Evolutionary conservation across 2,329 filamentous ascomycete genomes (phyloP), one percentile per base, ranked within the genome.

Genomic region (Pseudofabraea citricarpa): DNA sequence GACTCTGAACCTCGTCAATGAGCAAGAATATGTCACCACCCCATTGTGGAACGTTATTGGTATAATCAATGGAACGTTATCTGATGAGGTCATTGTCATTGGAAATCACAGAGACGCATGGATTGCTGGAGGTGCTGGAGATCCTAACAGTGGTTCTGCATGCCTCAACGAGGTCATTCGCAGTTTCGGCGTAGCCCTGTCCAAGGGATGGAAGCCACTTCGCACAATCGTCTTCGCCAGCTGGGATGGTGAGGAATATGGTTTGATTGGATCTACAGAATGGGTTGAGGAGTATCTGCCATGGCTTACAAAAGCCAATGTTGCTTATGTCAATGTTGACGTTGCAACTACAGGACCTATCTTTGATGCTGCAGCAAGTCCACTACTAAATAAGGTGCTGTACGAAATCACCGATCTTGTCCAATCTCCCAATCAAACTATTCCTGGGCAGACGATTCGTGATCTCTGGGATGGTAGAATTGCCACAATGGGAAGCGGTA

Each of bases 41-140:
- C 85, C 87, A 4, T 70, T 91, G 41, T 95, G 90, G 90, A 85
- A 98, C 59, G 87, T 93, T 2, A 91, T 97, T 51, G 91, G 91
- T 35, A 73, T 93, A 36, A 87, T 98, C 62, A 95, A 95, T 56
- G 93, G 91, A 8, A 86, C 85, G 0, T 80, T 93, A 26, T 81
- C 90, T 56, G 82, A 95, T 55, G 90, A 96, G 58, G 89, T 95
- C 1, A 73, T 98, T 36, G 75, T 98, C 3, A 69, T 97, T 23
- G 90, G 90, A n/a, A 95, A 95, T 58, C 90, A 95, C 59, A 81
- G 90, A 24, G 90, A 95, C 64, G 87, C 90, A 0, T 94, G 88
- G 88, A 84, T 91, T 56, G 83, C 83, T 16, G 88, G 88, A n/a
- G 87, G 88, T 19, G 86, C 87, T 13, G 85, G 74, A 10, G 88